A percentile compares a stretch with the other conserved stretches of the same genome.
Conservation (phyloP, 305 asterid genomes). For the Solanum hybrid region DNA sequence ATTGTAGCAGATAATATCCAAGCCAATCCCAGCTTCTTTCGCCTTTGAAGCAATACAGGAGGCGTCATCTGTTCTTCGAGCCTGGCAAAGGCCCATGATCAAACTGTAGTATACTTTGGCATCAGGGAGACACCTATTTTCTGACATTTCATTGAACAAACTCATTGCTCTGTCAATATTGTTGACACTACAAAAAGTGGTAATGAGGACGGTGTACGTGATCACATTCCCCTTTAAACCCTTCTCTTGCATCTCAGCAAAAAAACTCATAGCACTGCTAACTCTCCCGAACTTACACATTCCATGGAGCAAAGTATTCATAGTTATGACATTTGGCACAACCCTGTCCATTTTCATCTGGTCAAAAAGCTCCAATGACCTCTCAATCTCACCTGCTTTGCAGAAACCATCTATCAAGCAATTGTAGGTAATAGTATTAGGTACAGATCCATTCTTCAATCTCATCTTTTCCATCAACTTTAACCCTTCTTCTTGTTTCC, state of each 20-base stretch:
- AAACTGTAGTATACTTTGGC: conserved; percentile 55
- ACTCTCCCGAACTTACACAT: conserved; percentile 64
- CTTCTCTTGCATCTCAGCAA: conserved; percentile 35
- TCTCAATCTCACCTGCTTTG: conserved; percentile 66
- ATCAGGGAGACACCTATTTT: conserved; percentile 49
- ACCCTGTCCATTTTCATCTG: conserved; percentile 45
- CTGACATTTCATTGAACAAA: conserved; percentile 56
- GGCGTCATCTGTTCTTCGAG: conserved; percentile 74
- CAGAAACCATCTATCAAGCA: conserved; percentile 72
- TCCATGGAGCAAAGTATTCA: conserved; percentile 56
- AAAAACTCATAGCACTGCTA: conserved; percentile 46
- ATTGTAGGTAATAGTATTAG: conserved; percentile 57
- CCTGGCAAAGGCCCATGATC: conserved; percentile 61
- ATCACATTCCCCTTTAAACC: conserved; percentile 48
- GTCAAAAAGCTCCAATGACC: conserved; percentile 46
- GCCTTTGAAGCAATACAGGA: conserved; percentile 29
- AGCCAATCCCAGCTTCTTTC: conserved; percentile 59
- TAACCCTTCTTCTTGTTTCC: conserved; percentile 68
- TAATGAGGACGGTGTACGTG: conserved; percentile 59
- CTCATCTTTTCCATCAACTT: conserved; percentile 57
- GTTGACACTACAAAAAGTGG: conserved; percentile 62
- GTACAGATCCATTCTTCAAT: conserved; percentile 23
- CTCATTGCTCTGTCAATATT: conserved; percentile 64
- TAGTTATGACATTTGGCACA: conserved; percentile 36
- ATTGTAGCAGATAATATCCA: conserved; percentile 57